A percentile compares a stretch with the other conserved stretches of the same genome.
phyloP scores from a whole-genome alignment of 2,329 filamentous ascomycete genomes.

The Stenocarpella maydis region DNA sequence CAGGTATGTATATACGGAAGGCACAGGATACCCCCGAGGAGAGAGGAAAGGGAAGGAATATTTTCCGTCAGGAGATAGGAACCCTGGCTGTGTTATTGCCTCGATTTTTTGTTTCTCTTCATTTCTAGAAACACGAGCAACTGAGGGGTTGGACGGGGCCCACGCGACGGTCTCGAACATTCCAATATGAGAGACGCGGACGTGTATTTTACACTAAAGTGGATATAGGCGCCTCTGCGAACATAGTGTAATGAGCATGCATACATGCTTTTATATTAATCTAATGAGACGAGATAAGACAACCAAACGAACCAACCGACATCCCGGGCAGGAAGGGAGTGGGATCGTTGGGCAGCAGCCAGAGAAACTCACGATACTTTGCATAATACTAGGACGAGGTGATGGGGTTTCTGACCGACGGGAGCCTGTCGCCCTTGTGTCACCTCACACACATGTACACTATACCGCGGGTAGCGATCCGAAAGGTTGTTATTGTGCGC shows the following conservation, averaged over 20 bases:
- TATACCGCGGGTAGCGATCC: conserved; percentile 9
- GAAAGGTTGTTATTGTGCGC: conserved; percentile 13
- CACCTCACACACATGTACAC: conserved; percentile 13
- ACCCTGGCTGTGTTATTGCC: neutral
- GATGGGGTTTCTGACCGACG: conserved; percentile 16
- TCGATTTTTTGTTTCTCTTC: neutral
- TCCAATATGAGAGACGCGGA: neutral
- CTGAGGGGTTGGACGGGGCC: neutral
- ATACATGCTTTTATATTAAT: conserved; percentile 16
- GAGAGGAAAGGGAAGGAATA: neutral
- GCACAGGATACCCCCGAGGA: conserved; percentile 24
- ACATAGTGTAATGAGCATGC: neutral
- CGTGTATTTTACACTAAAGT: neutral
- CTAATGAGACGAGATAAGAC: neutral
- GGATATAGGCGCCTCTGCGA: conserved; percentile 3
- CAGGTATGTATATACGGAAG: conserved; percentile 22
- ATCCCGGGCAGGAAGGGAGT: neutral
- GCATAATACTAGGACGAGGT: neutral
- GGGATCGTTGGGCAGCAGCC: neutral
- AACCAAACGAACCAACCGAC: neutral
- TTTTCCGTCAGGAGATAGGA: neutral
- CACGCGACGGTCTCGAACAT: neutral
- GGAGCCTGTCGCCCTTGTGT: conserved; percentile 30
- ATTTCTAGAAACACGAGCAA: neutral
- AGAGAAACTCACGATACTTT: neutral